These are phyloP conservation scores for Pseudisothecium myosuroides DNA, from an alignment of 225 moss, liverwort and hornwort species.

Conservation along the genomic window DNA sequence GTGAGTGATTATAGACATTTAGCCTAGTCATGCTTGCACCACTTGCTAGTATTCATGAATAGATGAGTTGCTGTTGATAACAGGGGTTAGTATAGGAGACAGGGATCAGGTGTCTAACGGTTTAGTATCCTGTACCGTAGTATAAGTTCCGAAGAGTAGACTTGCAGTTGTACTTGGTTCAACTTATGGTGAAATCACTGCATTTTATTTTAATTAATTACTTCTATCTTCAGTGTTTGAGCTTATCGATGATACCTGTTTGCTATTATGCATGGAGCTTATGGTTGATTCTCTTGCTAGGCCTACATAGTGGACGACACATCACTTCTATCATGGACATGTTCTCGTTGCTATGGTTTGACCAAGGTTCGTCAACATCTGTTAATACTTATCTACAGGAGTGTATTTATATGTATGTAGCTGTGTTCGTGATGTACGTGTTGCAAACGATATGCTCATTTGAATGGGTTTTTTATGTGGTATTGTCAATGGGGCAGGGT, in stretches of 20 bases:
- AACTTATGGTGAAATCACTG: neutral
- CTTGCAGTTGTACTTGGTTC: neutral
- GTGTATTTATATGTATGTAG: neutral
- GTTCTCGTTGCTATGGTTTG: conserved; percentile 82
- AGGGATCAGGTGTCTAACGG: neutral
- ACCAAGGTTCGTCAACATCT: conserved; percentile 37
- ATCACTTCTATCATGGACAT: conserved; percentile 65
- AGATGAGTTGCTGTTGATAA: neutral
- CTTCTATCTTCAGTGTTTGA: neutral
- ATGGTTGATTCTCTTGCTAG: conserved; percentile 11
- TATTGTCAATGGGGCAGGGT: conserved; percentile 19
- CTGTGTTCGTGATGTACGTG: neutral
- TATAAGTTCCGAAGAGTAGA: neutral
- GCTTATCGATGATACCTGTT: neutral
- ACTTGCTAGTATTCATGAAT: neutral
- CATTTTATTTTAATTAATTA: neutral
- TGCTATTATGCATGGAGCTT: neutral
- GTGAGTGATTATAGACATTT: neutral
- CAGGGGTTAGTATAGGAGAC: neutral
- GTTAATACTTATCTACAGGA: neutral
- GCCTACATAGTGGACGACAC: conserved; percentile 54
- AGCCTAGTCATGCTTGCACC: neutral
- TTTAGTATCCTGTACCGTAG: neutral
- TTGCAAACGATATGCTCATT: neutral
- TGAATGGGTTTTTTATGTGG: neutral